Evolutionary conservation across 768 basidiomycete genomes (phyloP), one percentile per base, ranked within the genome.

Genomic region (Lactifluus echinatus): DNA sequence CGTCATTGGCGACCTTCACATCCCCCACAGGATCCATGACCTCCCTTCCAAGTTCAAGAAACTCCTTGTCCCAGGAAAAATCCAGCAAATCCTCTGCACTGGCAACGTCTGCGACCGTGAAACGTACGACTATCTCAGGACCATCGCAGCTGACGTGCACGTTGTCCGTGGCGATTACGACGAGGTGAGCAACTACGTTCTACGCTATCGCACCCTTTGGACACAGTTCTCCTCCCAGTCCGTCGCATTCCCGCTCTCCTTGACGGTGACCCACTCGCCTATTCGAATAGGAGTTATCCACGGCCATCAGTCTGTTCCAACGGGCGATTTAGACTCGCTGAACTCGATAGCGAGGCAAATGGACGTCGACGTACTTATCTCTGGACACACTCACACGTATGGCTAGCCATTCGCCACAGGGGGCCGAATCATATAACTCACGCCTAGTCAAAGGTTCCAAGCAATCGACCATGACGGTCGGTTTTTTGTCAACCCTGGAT

Each of bases 71-170:
- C 64, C 68, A 68, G 96, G 96, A 21, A 99, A 99, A 72, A 98
- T 99, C 44, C 91, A 94, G 61, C 95, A 98, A 71, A 96, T 98
- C 57, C 77, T 98, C 24, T 96, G 93, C 70, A 98, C 95, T 0
- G 96, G 96, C 46, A 98, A 98, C 69, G 87, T 97, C 23, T 94
- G 92, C 70, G 96, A 99, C 74, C 85, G 87, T 66, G 95, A 98
- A 72, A 98, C 96, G 7, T 93, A 89, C 71, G 96, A 97, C 64
- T 98, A 96, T 75, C 77, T 99, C 23, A 79, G 91, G 63, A 93
- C 90, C 14, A 89, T 99, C n/a, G 86, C 90, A 17, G 84, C 89
- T 10, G 96, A 97, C 66, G 89, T 98, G 7, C 80, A 89, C 63
- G 87, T 93, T 42, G 95, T 94, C 2, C 79, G 84, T 64, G 96